Evolutionary conservation across 164 flowering plant species (phyloP).

Genomic region (Umbellularia californica): DNA sequence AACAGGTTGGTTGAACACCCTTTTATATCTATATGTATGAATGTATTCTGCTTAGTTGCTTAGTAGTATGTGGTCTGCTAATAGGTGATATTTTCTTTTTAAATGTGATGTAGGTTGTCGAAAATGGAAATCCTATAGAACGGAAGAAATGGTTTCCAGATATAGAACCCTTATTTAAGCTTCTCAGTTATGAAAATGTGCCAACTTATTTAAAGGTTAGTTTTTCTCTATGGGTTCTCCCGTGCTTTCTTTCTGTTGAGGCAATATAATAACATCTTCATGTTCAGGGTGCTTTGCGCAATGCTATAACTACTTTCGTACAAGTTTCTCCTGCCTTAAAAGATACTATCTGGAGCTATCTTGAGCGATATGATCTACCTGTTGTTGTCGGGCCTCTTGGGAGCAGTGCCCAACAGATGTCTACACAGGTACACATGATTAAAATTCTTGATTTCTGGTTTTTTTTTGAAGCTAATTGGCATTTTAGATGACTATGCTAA

Average conservation of each 20-base stretch:
- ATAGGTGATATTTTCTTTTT: neutral
- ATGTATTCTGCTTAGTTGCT: neutral
- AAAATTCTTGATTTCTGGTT: neutral
- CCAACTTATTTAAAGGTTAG: conserved; percentile 93
- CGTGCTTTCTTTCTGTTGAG: neutral
- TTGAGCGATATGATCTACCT: conserved; percentile 97
- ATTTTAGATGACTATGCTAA: neutral
- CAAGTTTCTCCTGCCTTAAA: conserved; percentile 66
- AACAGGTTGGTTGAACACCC: neutral
- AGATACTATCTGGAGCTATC: conserved; percentile 85
- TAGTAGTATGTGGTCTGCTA: neutral
- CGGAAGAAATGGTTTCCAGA: conserved; percentile 91
- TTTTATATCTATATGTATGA: neutral
- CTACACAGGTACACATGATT: conserved; percentile 52
- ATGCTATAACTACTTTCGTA: conserved; percentile 68
- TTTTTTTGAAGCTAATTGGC: neutral
- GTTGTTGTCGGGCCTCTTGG: conserved; percentile 76
- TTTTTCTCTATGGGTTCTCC: neutral
- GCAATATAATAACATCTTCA: conserved; percentile 2
- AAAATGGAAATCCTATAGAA: conserved; percentile 78
- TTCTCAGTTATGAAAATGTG: conserved; percentile 90
- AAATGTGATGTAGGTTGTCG: conserved; percentile 55
- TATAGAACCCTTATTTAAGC: conserved; percentile 95
- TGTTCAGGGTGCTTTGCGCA: conserved; percentile 83
- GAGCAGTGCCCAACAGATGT: conserved; percentile 35